Percentiles rank a stretch among this genome's conserved stretches.
These are phyloP conservation scores for Artomyces pyxidatus DNA, from an alignment of 768 basidiomycete species.

Conservation along the genomic window DNA sequence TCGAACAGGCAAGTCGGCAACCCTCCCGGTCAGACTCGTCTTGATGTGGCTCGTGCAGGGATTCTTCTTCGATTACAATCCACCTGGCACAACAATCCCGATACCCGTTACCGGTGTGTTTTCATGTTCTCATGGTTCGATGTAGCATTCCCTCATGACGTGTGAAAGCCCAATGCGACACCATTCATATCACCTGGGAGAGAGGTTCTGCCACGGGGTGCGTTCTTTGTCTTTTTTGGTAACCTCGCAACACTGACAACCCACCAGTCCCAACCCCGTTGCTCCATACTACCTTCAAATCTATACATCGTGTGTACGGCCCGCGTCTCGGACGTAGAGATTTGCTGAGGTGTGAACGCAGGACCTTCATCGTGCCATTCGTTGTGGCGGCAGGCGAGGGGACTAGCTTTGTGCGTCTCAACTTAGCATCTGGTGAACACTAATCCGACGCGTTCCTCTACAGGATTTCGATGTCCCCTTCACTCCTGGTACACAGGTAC, in stretches of 20 bases:
- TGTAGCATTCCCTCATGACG: too few relatives aligned
- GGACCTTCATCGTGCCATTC: constrained; percentile 44
- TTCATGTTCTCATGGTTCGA: too few relatives aligned
- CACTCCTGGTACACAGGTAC: constrained; percentile 45
- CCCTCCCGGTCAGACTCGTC: neutral
- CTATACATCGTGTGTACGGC: constrained; percentile 45
- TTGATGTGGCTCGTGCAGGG: constrained; percentile 12
- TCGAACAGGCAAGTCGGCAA: constrained; percentile 2
- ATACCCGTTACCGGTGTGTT: constrained; percentile 24
- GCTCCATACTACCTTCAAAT: constrained; percentile 55
- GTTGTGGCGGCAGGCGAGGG: constrained; percentile 39
- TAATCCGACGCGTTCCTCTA: neutral
- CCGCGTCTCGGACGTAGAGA: neutral
- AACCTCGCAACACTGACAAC: neutral
- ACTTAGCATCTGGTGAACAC: neutral
- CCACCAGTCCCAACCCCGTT: constrained; percentile 40
- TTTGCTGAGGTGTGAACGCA: constrained; percentile 17
- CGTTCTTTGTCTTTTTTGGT: neutral
- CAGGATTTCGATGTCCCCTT: constrained; percentile 57
- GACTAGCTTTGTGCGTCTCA: constrained; percentile 37
- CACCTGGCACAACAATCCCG: constrained; percentile 21
- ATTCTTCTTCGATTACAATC: constrained; percentile 26
- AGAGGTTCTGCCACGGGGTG: constrained; percentile 22
- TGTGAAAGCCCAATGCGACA: constrained; percentile 29
- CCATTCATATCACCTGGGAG: constrained; percentile 23